Conservation (phyloP, 108 stramenopile genomes). For the Nitzschia sp. region DNA sequence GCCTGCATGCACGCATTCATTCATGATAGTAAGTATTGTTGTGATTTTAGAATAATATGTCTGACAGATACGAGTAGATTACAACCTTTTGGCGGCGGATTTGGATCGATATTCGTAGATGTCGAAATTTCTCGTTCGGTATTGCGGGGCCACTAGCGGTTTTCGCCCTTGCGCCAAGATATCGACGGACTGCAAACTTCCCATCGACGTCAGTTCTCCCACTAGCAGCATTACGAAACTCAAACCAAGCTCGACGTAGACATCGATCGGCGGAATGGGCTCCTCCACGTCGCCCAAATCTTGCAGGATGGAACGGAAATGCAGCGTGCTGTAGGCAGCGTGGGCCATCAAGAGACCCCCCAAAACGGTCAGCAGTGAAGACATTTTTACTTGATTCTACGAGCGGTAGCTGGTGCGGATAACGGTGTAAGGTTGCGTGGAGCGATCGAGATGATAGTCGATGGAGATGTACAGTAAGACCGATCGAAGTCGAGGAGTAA, state of each 20-base stretch:
- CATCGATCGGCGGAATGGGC: constrained; percentile 42
- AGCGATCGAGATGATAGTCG: too few species aligned
- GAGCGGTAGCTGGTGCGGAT: too few species aligned
- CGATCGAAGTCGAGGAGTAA: too few species aligned
- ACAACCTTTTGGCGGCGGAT: too few species aligned
- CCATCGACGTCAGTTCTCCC: constrained; percentile 32
- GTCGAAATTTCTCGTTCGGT: constrained; percentile 52
- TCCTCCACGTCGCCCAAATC: constrained; percentile 20
- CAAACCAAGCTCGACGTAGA: constrained; percentile 33
- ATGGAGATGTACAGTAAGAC: too few species aligned
- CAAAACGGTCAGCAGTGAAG: constrained; percentile 10
- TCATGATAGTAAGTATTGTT: too few species aligned
- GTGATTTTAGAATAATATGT: too few species aligned
- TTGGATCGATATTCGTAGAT: constrained; percentile 40
- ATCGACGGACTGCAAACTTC: constrained; percentile 29
- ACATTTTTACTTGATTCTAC: too few species aligned
- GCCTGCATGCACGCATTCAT: too few species aligned
- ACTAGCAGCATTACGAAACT: constrained; percentile 31
- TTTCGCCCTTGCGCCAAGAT: constrained; percentile 3
- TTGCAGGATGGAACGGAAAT: constrained; percentile 42
- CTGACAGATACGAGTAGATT: too few species aligned
- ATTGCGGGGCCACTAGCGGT: constrained; percentile 37
- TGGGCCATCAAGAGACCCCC: constrained; percentile 43
- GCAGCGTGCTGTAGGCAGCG: constrained; percentile 56
- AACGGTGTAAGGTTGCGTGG: too few species aligned